Percentiles rank a stretch among this genome's conserved stretches.
Evolutionary conservation across 129 eudicot genomes (phyloP).

Genomic region (Tagetes erecta): DNA sequence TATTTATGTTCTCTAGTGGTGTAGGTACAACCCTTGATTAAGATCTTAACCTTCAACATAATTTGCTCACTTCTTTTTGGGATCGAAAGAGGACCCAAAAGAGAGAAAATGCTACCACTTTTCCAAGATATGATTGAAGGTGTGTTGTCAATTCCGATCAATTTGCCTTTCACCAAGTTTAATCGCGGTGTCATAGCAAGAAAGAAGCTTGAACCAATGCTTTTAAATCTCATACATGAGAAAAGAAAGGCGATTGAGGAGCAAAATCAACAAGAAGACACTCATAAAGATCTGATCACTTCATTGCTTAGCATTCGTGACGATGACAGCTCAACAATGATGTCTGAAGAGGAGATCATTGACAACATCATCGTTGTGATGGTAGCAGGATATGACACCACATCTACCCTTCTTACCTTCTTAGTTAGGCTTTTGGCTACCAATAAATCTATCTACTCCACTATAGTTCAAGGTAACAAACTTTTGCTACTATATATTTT

Average conservation of each 20-base stretch:
- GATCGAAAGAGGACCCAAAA: conserved; percentile 43
- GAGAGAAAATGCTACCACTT: conserved; percentile 33
- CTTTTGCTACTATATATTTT: not conserved
- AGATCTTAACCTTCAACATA: conserved; percentile 43
- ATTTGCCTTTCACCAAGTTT: conserved; percentile 41
- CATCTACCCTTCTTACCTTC: conserved; percentile 43
- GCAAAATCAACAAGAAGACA: conserved; percentile 18
- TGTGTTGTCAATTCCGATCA: conserved; percentile 39
- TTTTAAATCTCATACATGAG: conserved; percentile 37
- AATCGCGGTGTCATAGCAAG: conserved; percentile 37
- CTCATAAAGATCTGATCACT: conserved; percentile 41
- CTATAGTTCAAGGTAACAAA: conserved; percentile 30
- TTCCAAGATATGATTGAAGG: conserved; percentile 37
- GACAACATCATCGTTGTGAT: conserved; percentile 36
- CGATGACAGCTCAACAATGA: conserved; percentile 11
- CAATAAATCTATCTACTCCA: conserved; percentile 26
- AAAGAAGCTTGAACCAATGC: conserved; percentile 29
- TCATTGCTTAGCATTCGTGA: conserved; percentile 33
- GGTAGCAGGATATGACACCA: conserved; percentile 49
- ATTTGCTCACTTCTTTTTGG: conserved; percentile 45
- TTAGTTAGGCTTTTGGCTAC: conserved; percentile 40
- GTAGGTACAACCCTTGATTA: conserved; percentile 43
- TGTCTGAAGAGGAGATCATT: conserved; percentile 45
- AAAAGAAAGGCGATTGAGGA: conserved; percentile 30
- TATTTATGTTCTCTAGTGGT: not conserved